Base-by-base conservation (phyloP, 768 basidiomycete species). In the Tremella yokohamensis region DNA sequence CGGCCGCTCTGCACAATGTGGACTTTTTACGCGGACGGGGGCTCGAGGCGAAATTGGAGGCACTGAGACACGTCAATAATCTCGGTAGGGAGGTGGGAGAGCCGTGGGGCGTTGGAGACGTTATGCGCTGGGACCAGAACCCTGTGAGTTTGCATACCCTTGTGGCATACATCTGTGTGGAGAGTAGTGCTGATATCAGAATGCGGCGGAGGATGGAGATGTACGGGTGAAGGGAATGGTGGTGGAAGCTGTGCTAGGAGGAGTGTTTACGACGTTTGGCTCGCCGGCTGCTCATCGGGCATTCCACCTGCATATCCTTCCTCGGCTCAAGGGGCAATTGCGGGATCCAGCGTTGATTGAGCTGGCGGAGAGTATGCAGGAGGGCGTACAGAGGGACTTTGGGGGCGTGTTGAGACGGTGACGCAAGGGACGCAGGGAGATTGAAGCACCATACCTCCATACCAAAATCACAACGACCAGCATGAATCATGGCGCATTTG, bases 221-320 rank as follows among this genome's bases (percentile, higher is more conserved):
- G 20, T 48, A 15, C 68, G 65, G 40, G 65, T 73, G 49, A 55
- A 64, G 49, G 71, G 71, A 15, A 52, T 62, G 49, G 51, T 61
- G 16, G 56, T 68, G 18, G 69, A 73, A 58, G 53, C 71, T 11
- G 64, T 70, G 49, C 48, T 73, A 15, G 71, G 71, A n/a, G 71
- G 58, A 15, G 48, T 68, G 8, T 73, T 59, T 50, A 57, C 63
- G 12, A 57, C 65, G 34, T 56, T 49, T 56, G 75, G 75, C 18
- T 70, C 70, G 42, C 72, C 75, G 11, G 73, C 73, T 8, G 73
- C 73, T 1, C 71, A 74, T 16, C 64, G 75, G n/a, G 53, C 70
- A 19, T 76, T 76, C 64, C 75, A 76, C 52, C 49, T 60, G 12
- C 55, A 58, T 22, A 52, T 76, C 52, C 56, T 76, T 8, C 75